Evolutionary conservation across 140 eudicot species (phyloP).

Genomic region (Ambrosia hybrid): DNA sequence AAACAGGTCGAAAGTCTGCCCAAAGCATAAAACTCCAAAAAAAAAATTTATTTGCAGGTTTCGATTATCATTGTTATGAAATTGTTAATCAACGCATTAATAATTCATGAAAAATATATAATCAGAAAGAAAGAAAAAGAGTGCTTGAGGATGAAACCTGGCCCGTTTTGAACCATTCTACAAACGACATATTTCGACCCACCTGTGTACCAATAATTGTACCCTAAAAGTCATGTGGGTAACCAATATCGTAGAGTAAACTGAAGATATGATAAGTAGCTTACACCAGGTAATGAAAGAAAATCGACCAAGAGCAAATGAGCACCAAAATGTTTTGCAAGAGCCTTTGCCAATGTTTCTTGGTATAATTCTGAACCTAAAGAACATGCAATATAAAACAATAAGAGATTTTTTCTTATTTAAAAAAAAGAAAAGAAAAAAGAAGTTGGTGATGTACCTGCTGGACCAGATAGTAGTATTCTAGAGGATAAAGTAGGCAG

Average conservation of each 20-base stretch:
- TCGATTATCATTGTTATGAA: background rate
- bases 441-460: constrained; percentile 44
- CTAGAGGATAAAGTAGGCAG: constrained; percentile 77
- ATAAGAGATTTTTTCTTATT: background rate
- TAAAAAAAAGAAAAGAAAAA: background rate
- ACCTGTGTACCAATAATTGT: background rate
- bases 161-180: background rate
- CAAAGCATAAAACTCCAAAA: background rate
- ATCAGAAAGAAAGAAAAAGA: background rate
- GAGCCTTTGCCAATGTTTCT: constrained; percentile 77
- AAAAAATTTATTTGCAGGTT: background rate
- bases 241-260: background rate
- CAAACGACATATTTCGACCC: background rate
- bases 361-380: constrained; percentile 91
- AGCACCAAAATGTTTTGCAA: constrained; percentile 77
- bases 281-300: constrained; percentile 78
- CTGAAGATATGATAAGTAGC: constrained; percentile 27
- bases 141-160: background rate
- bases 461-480: constrained; percentile 85
- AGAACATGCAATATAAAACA: background rate
- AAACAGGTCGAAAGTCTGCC: background rate
- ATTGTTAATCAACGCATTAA: background rate
- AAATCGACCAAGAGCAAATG: constrained; percentile 69
- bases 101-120: too few species aligned
- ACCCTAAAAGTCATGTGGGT: background rate